phyloP scores from a whole-genome alignment of 2,329 filamentous ascomycete species.

The Aspergillus versicolor region DNA sequence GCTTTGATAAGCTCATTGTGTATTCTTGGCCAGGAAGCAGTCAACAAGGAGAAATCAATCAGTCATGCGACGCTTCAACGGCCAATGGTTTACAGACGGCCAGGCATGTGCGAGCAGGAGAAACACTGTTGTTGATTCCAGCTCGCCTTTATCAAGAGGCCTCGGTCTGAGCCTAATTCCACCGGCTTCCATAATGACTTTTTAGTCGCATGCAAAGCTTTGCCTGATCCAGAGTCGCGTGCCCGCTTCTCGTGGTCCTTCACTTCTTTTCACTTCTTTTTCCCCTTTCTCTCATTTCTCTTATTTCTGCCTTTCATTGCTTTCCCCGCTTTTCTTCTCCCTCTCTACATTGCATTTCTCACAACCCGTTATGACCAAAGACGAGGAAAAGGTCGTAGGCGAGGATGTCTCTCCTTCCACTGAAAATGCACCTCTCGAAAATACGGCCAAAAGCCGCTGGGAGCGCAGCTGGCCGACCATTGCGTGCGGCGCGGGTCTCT shows the following conservation, averaged over 20 bases:
- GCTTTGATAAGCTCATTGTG: neutral
- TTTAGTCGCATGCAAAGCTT: too few species aligned
- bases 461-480: constrained; percentile 70
- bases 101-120: neutral
- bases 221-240: neutral
- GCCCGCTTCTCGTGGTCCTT: neutral
- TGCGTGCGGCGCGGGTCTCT: constrained; percentile 84
- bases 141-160: neutral
- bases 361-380: neutral
- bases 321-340: neutral
- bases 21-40: neutral
- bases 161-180: too few species aligned
- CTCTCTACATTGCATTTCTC: neutral
- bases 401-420: neutral
- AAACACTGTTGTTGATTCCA: neutral
- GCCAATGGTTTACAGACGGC: neutral
- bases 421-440: neutral
- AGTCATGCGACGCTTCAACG: neutral
- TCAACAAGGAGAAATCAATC: neutral
- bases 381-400: neutral
- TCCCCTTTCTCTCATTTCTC: neutral
- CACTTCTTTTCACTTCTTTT: neutral
- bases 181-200: too few species aligned
- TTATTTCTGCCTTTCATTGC: neutral
- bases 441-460: constrained; percentile 40